Base-by-base conservation (phyloP, 805 yeast genomes). In the Candida railenensis region DNA sequence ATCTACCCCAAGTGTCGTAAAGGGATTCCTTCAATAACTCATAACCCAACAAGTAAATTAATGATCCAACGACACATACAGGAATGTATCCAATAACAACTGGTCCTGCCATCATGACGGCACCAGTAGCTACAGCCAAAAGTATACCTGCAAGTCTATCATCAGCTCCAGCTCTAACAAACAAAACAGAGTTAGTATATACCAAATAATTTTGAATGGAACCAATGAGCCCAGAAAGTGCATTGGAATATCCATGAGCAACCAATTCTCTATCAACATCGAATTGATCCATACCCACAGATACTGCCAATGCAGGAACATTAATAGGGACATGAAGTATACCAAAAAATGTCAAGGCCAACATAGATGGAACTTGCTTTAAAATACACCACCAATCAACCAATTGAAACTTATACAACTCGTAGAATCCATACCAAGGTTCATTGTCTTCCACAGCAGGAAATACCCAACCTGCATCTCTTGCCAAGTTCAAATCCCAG, bases 321-420 rank as follows among this genome's bases (percentile, higher is more conserved):
- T 94, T 94, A 49, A 94, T 94, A 3, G 99, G 99, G 9, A 94
- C 99, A 58, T 94, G 99, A 46, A 94, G 69, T 34, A 94, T 86
- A 11, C 99, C 99, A 59, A 94, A 94, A 61, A 94, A 94, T 0
- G 98, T 91, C 52, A 94, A 73, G 0, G 99, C 99, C 46, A 92
- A 68, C 97, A 94, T 94, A 2, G 96, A 86, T 4, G 99, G 99
- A 16, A 90, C 50, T 57, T 90, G 89, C 45, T 76, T 69, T 2
- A 81, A 41, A 21, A 94, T 73, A 22, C 83, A 74, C 50, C 68
- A 59, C 94, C 96, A 89, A 62, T 88, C 82, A n/a, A 89, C 94
- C 22, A 76, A 63, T 3, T 67, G 63, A 56, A 89, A 82, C 52
- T 87, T 76, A 69, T 88, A 94, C 19, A 85, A 69, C 34, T 71